Conservation (phyloP, 208 protist genomes). For the Phytomonas sp. region DNA sequence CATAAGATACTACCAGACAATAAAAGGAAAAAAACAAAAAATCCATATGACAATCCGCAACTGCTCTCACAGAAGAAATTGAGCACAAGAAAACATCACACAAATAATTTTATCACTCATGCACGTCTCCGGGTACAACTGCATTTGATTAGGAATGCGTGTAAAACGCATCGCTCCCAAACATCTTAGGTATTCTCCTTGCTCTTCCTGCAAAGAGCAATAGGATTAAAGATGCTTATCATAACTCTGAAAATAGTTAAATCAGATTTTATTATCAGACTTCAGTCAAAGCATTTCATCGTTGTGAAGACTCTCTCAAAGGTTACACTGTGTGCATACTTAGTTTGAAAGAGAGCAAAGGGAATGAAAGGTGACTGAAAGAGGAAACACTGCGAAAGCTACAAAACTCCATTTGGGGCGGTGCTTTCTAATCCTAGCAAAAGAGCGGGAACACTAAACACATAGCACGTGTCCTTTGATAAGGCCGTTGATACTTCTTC, state of each 20-base stretch:
- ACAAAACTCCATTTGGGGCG: background rate
- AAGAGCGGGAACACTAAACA: background rate
- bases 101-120: conserved; percentile 5
- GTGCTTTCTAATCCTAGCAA: background rate
- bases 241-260: background rate
- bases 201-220: background rate
- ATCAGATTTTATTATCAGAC: background rate
- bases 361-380: background rate
- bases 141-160: background rate
- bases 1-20: background rate
- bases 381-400: background rate
- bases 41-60: background rate
- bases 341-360: background rate
- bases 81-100: background rate
- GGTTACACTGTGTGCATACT: background rate
- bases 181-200: background rate
- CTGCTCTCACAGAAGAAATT: background rate
- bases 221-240: background rate
- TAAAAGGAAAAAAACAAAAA: background rate
- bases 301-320: background rate
- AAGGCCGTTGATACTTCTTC: background rate
- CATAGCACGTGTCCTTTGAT: background rate
- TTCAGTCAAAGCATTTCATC: background rate
- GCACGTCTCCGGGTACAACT: background rate
- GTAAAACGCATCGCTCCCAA: background rate